phyloP scores from a whole-genome alignment of 2,329 filamentous ascomycete species.

The Trichophyton equinum region DNA sequence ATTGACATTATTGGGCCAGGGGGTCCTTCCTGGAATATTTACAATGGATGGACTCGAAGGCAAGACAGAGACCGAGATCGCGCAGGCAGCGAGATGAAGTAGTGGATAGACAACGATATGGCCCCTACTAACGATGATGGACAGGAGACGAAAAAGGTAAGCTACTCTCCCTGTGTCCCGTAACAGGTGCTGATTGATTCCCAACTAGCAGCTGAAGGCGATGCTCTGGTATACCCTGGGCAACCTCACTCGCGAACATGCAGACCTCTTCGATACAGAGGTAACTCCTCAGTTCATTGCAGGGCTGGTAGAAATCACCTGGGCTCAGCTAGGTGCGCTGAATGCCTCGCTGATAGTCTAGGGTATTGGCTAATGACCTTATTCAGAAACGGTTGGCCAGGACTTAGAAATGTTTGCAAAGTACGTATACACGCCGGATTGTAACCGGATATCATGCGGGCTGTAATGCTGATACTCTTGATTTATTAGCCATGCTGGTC shows the following conservation, averaged over 20 bases:
- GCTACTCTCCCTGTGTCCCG: not conserved
- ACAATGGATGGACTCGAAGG: not conserved
- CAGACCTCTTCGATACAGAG: conserved; percentile 59
- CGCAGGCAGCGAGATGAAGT: not conserved
- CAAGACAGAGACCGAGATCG: not conserved
- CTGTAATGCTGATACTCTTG: not conserved
- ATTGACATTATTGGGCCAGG: no score
- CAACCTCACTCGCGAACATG: conserved; percentile 79
- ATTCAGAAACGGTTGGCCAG: conserved; percentile 40
- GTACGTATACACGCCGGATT: conserved; percentile 20
- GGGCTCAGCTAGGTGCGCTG: conserved; percentile 63
- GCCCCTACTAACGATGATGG: not conserved
- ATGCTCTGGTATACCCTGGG: conserved; percentile 75
- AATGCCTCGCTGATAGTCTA: not conserved
- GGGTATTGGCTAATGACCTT: not conserved
- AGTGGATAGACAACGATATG: not conserved
- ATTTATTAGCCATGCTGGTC: conserved; percentile 58
- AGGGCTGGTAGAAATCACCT: conserved; percentile 72
- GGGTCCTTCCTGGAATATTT: no score
- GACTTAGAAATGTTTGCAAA: conserved; percentile 55
- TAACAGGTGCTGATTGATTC: no score
- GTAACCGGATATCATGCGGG: not conserved
- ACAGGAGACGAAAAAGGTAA: not conserved
- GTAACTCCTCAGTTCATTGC: conserved; percentile 87
- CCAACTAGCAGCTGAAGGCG: conserved; percentile 59